phyloP scores from a whole-genome alignment of 1,139 yeast genomes.

The Chernovozyma aurita region DNA sequence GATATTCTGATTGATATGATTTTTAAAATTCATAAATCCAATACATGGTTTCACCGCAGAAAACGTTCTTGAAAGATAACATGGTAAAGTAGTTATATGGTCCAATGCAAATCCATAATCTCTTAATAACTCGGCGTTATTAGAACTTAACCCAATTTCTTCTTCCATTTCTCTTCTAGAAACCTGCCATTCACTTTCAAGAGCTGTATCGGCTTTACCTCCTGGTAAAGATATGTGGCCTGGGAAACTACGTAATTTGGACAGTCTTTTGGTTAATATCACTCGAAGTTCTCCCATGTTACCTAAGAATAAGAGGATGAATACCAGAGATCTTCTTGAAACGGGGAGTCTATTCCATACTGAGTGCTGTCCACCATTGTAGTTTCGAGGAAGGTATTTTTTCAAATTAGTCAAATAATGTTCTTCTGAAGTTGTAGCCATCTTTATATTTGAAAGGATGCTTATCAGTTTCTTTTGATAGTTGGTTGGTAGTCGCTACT shows the following conservation, averaged over 20 bases:
- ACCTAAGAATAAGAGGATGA: conserved; percentile 68
- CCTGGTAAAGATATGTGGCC: conserved; percentile 92
- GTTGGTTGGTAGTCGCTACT: no score
- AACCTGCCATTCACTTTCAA: conserved; percentile 66
- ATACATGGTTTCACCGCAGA: conserved; percentile 80
- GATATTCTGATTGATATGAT: conserved; percentile 9
- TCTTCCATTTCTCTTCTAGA: conserved; percentile 82
- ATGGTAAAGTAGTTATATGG: conserved; percentile 58
- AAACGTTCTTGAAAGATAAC: conserved; percentile 74
- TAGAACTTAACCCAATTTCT: conserved; percentile 70
- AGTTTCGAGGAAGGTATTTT: conserved; percentile 20
- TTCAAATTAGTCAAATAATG: conserved; percentile 19
- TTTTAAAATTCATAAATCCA: conserved; percentile 48
- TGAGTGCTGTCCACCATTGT: conserved; percentile 29
- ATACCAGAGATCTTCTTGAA: conserved; percentile 70
- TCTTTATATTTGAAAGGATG: not conserved
- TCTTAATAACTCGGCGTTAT: conserved; percentile 38
- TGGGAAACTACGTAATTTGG: conserved; percentile 64
- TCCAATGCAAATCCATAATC: conserved; percentile 54
- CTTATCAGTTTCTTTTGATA: no score
- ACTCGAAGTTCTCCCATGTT: conserved; percentile 70
- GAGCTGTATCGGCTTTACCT: conserved; percentile 68
- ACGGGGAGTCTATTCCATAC: conserved; percentile 59
- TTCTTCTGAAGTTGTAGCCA: conserved; percentile 14
- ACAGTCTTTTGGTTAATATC: conserved; percentile 70